phyloP scores from a whole-genome alignment of 148 eudicot species.

The Silene latifolia region DNA sequence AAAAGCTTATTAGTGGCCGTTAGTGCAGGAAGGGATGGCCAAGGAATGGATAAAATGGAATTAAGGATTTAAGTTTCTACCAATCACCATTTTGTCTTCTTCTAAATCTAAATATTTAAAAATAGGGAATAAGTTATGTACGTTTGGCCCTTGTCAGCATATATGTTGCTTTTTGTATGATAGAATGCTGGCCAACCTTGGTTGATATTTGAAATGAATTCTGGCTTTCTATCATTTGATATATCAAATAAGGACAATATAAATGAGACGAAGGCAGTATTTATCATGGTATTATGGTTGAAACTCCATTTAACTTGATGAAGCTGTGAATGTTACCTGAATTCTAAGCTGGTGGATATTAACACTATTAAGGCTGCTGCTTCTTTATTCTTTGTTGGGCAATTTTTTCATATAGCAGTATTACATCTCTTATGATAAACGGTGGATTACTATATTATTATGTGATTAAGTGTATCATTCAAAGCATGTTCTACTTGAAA shows the following conservation, averaged over 20 bases:
- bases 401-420: background rate
- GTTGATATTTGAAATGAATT: background rate
- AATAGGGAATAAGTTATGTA: background rate
- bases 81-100: background rate
- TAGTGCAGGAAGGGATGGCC: background rate
- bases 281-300: background rate
- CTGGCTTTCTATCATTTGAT: background rate
- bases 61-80: background rate
- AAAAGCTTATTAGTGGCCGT: too few species aligned
- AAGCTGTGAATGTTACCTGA: background rate
- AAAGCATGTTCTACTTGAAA: slow-evolving; percentile 3
- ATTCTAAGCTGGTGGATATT: background rate
- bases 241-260: too few species aligned
- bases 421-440: background rate
- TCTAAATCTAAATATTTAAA: background rate
- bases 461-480: background rate
- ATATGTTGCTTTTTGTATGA: background rate
- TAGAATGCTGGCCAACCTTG: slow-evolving; percentile 1
- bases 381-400: background rate
- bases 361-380: background rate
- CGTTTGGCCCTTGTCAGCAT: slow-evolving; percentile 6
- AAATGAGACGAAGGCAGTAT: background rate
- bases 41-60: background rate
- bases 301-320: too few species aligned
- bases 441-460: background rate